Conservation (phyloP, 208 protist species). For the Wallacemonas sp. region DNA sequence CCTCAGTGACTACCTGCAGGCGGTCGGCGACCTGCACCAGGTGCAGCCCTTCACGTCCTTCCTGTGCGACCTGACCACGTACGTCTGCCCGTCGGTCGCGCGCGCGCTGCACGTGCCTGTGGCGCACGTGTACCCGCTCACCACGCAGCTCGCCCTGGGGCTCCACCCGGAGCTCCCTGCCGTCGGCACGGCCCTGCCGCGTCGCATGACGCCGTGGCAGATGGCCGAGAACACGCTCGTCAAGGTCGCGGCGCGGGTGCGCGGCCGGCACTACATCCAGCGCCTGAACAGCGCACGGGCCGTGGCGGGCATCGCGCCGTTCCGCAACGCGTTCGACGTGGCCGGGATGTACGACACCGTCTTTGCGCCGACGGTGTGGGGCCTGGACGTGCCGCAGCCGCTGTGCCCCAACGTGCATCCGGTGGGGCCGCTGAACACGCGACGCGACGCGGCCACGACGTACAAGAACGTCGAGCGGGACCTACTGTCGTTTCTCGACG, state of each 20-base stretch:
- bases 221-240: conserved; percentile 29
- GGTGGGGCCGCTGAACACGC: conserved; percentile 43
- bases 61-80: conserved; percentile 48
- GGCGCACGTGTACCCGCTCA: conserved; percentile 46
- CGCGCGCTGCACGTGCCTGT: conserved; percentile 32
- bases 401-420: conserved; percentile 58
- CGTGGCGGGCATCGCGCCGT: conserved; percentile 23
- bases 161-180: conserved; percentile 38
- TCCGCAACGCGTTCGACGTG: conserved; percentile 34
- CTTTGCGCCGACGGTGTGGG: conserved; percentile 45
- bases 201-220: conserved; percentile 29
- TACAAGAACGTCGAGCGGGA: conserved; percentile 17
- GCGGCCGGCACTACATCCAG: conserved; percentile 14
- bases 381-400: conserved; percentile 49
- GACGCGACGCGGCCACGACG: conserved; percentile 25
- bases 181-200: conserved; percentile 39
- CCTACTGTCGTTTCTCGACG: conserved; percentile 38
- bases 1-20: conserved; percentile 34
- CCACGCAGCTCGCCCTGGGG: conserved; percentile 37
- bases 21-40: conserved; percentile 23
- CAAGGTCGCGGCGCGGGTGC: conserved; percentile 21
- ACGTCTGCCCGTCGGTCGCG: conserved; percentile 35
- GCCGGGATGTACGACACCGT: conserved; percentile 47
- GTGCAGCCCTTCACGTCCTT: conserved; percentile 40
- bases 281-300: conserved; percentile 30